Conservation (phyloP, 306 rosid genomes). For the Prunus kanzakura region DNA sequence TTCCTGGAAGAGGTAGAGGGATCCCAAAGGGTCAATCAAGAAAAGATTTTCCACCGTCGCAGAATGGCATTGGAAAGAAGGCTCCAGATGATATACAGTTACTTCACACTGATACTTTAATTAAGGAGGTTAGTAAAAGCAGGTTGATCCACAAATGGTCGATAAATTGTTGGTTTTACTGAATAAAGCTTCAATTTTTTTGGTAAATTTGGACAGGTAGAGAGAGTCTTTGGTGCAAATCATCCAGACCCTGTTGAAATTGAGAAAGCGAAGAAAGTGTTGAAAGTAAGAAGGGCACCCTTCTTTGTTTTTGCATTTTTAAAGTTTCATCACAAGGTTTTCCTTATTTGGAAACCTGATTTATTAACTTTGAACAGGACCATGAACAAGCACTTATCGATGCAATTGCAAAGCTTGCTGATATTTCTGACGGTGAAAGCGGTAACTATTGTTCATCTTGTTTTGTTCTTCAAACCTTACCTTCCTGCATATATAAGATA, state of each 20-base stretch:
- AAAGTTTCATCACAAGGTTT: background rate
- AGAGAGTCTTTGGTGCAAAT: slow-evolving; percentile 76
- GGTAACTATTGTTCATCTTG: slow-evolving; percentile 43
- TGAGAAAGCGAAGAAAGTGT: slow-evolving; percentile 76
- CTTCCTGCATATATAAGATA: slow-evolving; percentile 12
- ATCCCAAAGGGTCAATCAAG: slow-evolving; percentile 58
- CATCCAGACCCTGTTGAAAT: slow-evolving; percentile 80
- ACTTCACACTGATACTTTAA: slow-evolving; percentile 72
- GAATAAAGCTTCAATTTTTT: slow-evolving; percentile 5
- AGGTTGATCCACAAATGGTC: slow-evolving; percentile 1
- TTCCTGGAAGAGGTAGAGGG: slow-evolving; percentile 88
- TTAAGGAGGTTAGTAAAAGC: slow-evolving; percentile 66
- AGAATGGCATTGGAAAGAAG: slow-evolving; percentile 80
- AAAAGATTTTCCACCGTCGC: slow-evolving; percentile 66
- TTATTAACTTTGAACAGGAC: slow-evolving; percentile 51
- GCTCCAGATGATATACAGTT: slow-evolving; percentile 69
- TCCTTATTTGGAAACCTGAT: slow-evolving; percentile 12
- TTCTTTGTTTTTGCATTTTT: background rate
- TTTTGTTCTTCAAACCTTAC: slow-evolving; percentile 1
- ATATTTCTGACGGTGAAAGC: slow-evolving; percentile 80
- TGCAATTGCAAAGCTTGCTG: slow-evolving; percentile 71
- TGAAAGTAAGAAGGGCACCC: slow-evolving; percentile 54
- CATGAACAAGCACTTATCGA: slow-evolving; percentile 89
- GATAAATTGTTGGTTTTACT: slow-evolving; percentile 15
- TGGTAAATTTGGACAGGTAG: slow-evolving; percentile 54